Conservation (phyloP, 2,329 filamentous ascomycete genomes). For the Beauveria asiatica region DNA sequence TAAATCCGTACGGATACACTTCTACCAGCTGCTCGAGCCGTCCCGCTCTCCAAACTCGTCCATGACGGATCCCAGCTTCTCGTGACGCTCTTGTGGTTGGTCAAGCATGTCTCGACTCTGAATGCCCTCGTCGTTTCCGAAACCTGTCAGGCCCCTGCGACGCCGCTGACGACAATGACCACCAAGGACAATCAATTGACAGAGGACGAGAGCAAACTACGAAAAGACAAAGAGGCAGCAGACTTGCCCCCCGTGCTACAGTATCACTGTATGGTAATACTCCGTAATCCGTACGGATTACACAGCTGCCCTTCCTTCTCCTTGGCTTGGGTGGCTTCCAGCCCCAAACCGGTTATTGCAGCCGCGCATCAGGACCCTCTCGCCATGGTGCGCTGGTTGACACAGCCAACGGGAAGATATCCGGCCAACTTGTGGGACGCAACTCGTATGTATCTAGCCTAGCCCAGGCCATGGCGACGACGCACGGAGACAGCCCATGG, state of each 20-base stretch:
- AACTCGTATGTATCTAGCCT: neutral
- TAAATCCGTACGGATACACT: no score
- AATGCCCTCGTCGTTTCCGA: neutral
- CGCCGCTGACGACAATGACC: neutral
- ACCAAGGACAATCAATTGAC: neutral
- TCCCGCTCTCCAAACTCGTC: neutral
- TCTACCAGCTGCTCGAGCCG: neutral
- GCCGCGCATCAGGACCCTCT: conserved; percentile 4
- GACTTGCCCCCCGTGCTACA: neutral
- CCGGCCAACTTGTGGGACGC: conserved; percentile 9
- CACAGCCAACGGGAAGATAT: conserved; percentile 11
- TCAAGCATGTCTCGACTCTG: conserved; percentile 6
- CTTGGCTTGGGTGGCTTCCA: neutral
- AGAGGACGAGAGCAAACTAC: neutral
- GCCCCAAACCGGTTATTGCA: conserved; percentile 8
- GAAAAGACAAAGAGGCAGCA: neutral
- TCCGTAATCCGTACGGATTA: neutral
- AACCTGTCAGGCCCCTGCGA: neutral
- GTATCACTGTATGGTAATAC: neutral
- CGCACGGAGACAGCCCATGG: conserved; percentile 6
- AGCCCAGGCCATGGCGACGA: neutral
- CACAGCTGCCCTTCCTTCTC: neutral
- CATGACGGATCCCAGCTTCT: neutral
- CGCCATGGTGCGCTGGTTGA: neutral
- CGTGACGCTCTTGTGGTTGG: neutral